phyloP scores from a whole-genome alignment of 257 asterid species.

The Gardenia jasminoides region DNA sequence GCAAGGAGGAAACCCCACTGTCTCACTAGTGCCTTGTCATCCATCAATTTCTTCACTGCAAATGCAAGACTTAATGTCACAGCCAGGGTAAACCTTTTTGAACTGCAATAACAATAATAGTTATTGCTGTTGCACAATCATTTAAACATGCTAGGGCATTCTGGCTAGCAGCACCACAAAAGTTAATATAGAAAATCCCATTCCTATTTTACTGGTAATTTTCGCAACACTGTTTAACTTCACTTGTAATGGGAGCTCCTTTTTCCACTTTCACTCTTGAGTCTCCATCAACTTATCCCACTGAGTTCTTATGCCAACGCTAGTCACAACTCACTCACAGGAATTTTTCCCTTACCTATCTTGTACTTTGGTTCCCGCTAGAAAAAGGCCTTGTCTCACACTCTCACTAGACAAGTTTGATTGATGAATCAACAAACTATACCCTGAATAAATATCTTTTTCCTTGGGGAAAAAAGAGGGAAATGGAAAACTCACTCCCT shows the following conservation, averaged over 20 bases:
- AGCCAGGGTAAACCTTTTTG: conserved; percentile 94
- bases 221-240: conserved; percentile 97
- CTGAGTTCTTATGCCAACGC: no score
- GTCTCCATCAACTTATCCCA: conserved; percentile 99
- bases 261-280: conserved; percentile 85
- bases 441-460: no score
- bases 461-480: no score
- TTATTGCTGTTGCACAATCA: conserved; percentile 91
- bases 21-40: conserved; percentile 88
- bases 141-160: conserved; percentile 64
- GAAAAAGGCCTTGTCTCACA: no score
- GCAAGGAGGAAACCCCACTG: conserved; percentile 94
- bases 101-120: conserved; percentile 95
- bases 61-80: conserved; percentile 97
- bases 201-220: conserved; percentile 86
- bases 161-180: conserved; percentile 62
- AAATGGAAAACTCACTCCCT: no score
- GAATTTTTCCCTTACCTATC: no score
- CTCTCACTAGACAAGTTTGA: no score
- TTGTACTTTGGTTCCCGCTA: no score
- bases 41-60: conserved; percentile 88
- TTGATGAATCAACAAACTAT: no score
- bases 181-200: conserved; percentile 66
- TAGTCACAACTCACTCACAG: no score
- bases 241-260: conserved; percentile 98